A percentile compares a stretch with the other conserved stretches of the same genome.
phyloP scores from a whole-genome alignment of 1,284 basidiomycete genomes.

The Fistulinella staudtii region DNA sequence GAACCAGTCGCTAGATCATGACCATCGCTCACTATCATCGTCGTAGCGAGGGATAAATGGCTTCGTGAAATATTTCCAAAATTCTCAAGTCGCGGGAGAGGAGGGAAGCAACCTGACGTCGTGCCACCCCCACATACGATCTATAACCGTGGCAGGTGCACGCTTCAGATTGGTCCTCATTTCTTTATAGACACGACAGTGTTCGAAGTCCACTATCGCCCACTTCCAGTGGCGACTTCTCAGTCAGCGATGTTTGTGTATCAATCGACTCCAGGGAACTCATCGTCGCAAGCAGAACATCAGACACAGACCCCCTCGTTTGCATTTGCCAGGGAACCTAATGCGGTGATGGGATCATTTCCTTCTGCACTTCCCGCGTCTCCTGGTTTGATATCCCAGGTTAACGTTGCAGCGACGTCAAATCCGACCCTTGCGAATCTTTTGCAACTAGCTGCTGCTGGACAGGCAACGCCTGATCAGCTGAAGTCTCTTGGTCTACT shows the following conservation, averaged over 20 bases:
- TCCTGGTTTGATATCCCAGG: constrained; percentile 53
- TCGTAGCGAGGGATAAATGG: constrained; percentile 65
- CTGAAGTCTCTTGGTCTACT: constrained; percentile 59
- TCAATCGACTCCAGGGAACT: constrained; percentile 17
- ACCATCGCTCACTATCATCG: constrained; percentile 25
- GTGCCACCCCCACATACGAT: constrained; percentile 61
- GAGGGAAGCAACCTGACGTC: constrained; percentile 47
- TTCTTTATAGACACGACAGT: constrained; percentile 59
- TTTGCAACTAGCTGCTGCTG: constrained; percentile 55
- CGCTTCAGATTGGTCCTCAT: constrained; percentile 69
- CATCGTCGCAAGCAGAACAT: constrained; percentile 16
- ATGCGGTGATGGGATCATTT: constrained; percentile 40
- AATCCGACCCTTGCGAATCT: constrained; percentile 63
- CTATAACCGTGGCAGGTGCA: constrained; percentile 59
- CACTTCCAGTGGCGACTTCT: constrained; percentile 16
- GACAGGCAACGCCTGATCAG: constrained; percentile 57
- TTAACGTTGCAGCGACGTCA: constrained; percentile 59
- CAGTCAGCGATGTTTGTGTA: constrained; percentile 26
- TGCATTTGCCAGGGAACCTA: constrained; percentile 22
- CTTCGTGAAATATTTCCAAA: constrained; percentile 63
- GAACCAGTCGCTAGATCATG: constrained; percentile 7
- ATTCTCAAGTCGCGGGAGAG: constrained; percentile 59
- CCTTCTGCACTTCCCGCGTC: constrained; percentile 46
- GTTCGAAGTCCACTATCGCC: constrained; percentile 60
- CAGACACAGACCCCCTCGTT: constrained; percentile 11